Conservation (phyloP, 225 moss, liverwort and hornwort species). For the Neckera pumila region DNA sequence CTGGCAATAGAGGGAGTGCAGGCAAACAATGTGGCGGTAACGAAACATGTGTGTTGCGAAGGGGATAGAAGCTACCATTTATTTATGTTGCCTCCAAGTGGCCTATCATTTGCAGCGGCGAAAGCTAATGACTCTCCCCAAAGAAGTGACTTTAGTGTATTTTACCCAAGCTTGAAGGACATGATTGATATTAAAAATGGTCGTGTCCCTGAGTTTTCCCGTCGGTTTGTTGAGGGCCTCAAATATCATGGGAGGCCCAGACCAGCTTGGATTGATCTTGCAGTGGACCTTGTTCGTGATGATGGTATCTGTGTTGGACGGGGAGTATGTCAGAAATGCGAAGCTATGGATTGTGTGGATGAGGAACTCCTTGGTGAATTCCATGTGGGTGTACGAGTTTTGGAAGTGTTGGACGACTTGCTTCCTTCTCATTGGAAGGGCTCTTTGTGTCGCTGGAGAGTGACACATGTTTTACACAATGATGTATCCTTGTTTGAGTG, state of each 20-base stretch:
- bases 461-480: neutral
- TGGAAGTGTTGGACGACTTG: neutral
- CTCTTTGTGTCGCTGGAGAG: neutral
- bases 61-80: neutral
- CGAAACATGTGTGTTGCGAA: neutral
- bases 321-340: neutral
- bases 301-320: neutral
- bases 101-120: neutral
- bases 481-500: neutral
- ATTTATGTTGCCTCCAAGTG: neutral
- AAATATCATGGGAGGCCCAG: neutral
- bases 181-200: neutral
- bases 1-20: neutral
- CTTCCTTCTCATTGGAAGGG: neutral
- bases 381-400: neutral
- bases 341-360: neutral
- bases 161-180: neutral
- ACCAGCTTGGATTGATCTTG: neutral
- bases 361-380: neutral
- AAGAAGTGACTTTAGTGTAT: rapidly evolving
- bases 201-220: neutral
- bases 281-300: neutral
- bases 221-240: neutral
- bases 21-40: neutral
- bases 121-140: neutral